A percentile compares a stretch with the other conserved stretches of the same genome.
phyloP scores from a whole-genome alignment of 306 rosid species.

The Spatholobus suberectus region DNA sequence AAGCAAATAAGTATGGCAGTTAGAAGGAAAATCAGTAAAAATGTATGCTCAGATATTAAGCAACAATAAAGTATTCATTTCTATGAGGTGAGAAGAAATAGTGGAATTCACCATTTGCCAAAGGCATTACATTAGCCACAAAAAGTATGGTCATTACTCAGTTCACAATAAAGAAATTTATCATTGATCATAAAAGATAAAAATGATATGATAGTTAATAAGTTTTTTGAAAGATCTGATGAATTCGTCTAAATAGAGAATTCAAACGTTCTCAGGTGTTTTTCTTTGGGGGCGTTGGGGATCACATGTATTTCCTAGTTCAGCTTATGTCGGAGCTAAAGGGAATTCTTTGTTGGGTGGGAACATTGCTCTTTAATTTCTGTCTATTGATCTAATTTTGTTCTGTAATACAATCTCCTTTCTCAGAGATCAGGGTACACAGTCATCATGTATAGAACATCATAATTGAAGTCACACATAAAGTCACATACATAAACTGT shows the following conservation, averaged over 20 bases:
- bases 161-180: background rate
- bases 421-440: background rate
- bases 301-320: background rate
- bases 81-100: background rate
- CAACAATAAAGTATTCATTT: background rate
- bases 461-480: background rate
- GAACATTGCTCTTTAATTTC: background rate
- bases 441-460: background rate
- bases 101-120: background rate
- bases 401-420: background rate
- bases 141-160: background rate
- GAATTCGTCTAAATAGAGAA: too few species aligned
- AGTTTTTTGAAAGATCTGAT: background rate
- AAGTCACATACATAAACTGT: background rate
- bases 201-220: background rate
- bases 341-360: background rate
- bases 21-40: conserved; percentile 5
- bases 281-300: too few species aligned
- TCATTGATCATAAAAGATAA: background rate
- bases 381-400: background rate
- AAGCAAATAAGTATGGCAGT: background rate
- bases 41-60: background rate
- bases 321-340: background rate
- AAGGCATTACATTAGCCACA: conserved; percentile 7
- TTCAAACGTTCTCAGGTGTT: too few species aligned